Evolutionary conservation across 129 eudicot species (phyloP).

Genomic region (Helichrysum umbraculigerum): DNA sequence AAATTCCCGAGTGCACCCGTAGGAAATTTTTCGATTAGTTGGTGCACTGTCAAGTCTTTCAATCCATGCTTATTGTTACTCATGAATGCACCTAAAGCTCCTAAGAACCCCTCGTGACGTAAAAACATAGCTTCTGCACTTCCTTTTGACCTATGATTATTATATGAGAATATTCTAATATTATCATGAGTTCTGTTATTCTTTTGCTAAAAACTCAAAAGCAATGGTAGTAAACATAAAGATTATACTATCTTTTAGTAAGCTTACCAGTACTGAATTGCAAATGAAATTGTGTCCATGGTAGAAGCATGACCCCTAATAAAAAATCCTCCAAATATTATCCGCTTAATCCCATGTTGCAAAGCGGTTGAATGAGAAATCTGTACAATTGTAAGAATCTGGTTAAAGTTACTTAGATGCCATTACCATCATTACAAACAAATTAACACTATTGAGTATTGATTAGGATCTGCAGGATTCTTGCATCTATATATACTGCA

Average conservation of each 20-base stretch:
- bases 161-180: neutral
- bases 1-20: too few species aligned
- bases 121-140: slow-evolving; percentile 92
- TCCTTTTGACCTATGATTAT: slow-evolving; percentile 75
- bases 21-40: slow-evolving; percentile 90
- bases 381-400: slow-evolving; percentile 38
- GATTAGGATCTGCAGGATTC: neutral
- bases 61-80: slow-evolving; percentile 61
- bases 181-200: neutral
- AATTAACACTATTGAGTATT: neutral
- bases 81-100: slow-evolving; percentile 98
- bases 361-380: slow-evolving; percentile 83
- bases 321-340: slow-evolving; percentile 96
- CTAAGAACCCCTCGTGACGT: slow-evolving; percentile 93
- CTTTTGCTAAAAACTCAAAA: neutral
- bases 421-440: neutral
- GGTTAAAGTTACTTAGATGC: neutral
- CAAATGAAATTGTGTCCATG: slow-evolving; percentile 97
- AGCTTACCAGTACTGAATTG: slow-evolving; percentile 78
- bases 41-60: slow-evolving; percentile 88
- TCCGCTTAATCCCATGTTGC: slow-evolving; percentile 86
- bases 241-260: neutral
- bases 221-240: neutral
- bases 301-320: slow-evolving; percentile 96
- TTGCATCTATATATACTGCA: too few species aligned